These are phyloP conservation scores for Tetrahymena borealis DNA, from an alignment of 73 alveolate species.

Conservation along the genomic window DNA sequence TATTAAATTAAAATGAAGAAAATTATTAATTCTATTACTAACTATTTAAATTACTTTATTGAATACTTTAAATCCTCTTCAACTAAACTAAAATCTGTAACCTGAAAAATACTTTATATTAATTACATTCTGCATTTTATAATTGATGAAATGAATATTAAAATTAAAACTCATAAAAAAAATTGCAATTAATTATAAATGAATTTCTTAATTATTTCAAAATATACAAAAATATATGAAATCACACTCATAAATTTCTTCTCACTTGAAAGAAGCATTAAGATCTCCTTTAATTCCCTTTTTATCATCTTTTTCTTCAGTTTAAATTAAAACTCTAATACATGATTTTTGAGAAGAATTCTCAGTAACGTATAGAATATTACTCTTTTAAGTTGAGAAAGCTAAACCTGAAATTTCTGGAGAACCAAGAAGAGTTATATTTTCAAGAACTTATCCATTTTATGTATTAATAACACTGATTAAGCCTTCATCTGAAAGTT, in stretches of 20 bases:
- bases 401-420: slow-evolving; percentile 39
- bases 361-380: background rate
- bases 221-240: background rate
- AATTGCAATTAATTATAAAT: no score
- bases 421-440: slow-evolving; percentile 15
- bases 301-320: background rate
- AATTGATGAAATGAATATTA: no score
- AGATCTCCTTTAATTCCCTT: background rate
- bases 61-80: no score
- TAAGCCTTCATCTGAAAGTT: slow-evolving; percentile 39
- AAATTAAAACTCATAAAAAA: no score
- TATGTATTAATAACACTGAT: slow-evolving; percentile 13
- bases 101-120: no score
- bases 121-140: no score
- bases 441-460: slow-evolving; percentile 27
- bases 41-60: no score
- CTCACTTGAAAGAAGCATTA: background rate
- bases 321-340: background rate
- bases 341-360: background rate
- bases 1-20: no score
- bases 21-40: no score
- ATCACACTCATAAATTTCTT: background rate
- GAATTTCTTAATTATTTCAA: no score
- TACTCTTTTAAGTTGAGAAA: slow-evolving; percentile 19
- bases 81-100: no score